Evolutionary conservation across 2,329 filamentous ascomycete genomes (phyloP).

Genomic region (Colletotrichum euphorbiae): DNA sequence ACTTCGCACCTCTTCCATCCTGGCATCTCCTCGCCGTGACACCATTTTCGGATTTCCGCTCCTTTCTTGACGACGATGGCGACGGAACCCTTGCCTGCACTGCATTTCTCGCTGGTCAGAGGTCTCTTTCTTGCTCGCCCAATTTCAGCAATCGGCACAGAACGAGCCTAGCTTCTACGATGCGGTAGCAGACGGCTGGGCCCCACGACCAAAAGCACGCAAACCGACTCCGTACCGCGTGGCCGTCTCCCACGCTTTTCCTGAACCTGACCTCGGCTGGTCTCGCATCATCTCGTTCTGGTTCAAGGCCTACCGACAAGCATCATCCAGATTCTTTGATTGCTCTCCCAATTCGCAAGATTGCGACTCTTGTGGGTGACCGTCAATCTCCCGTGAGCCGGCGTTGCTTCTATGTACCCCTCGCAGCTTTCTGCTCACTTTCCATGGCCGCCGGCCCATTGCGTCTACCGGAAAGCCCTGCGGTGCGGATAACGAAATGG

Average conservation of each 20-base stretch:
- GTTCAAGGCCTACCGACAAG: not conserved
- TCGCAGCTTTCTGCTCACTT: not conserved
- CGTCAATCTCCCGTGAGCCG: conserved; percentile 11
- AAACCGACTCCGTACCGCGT: conserved; percentile 24
- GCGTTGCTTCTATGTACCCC: not conserved
- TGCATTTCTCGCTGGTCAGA: conserved; percentile 11
- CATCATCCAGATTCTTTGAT: conserved; percentile 29
- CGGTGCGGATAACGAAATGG: conserved; percentile 5
- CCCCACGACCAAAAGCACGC: conserved; percentile 17
- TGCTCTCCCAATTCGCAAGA: conserved; percentile 32
- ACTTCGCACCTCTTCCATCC: not conserved
- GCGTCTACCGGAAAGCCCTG: conserved; percentile 9
- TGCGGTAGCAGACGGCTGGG: not conserved
- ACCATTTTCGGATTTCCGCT: not conserved
- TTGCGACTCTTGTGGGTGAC: not conserved
- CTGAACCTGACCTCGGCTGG: conserved; percentile 18
- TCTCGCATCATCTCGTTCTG: conserved; percentile 29
- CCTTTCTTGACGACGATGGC: conserved; percentile 1
- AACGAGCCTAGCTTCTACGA: not conserved
- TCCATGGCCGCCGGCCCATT: conserved; percentile 18
- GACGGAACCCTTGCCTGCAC: conserved; percentile 14
- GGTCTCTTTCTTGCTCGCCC: conserved; percentile 6
- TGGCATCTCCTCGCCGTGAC: not conserved
- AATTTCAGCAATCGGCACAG: conserved; percentile 26
- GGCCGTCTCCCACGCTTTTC: conserved; percentile 18